Evolutionary conservation across 805 yeast species (phyloP), one percentile per base, ranked within the genome.

Genomic region (Yamadazyma scolyti): DNA sequence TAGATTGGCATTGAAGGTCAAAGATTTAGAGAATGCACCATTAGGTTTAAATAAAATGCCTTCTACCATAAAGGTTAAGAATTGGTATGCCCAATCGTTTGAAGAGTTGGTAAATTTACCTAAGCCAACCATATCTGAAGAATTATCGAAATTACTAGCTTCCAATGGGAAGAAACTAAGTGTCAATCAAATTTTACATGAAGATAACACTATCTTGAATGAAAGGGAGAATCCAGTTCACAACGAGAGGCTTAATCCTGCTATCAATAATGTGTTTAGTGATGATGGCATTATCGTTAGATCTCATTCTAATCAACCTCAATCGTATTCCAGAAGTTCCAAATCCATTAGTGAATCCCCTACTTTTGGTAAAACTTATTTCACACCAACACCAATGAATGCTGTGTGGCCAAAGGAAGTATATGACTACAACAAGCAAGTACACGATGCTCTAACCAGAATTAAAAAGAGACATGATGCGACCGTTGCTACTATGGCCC

Each of bases 21-120:
- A 82, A 50, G 96, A 87, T 48, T 64, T 88, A 37, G 94, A 87
- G 24, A 72, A 74, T 16, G 72, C 93, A 18, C 96, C 96, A 0
- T 68, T 78, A 44, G 88, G 86, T 0, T 66, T 88, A 33, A 72
- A 69, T 43, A 67, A 77, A 18, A 80, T 80, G 77, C 86, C 87
- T 1, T 77, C 87, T 3, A 85, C 89, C 29, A 63, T 73, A 30
- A 71, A 78, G 42, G 96, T 87, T 11, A 73, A 79, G 38, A 77
- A 86, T 51, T 88, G 96, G 96, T 88, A 87, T 53, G 89, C 89
- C 1, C 93, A 86, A 52, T 79, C 90, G 6, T 88, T 88, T 55
- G 88, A 86, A 46, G 90, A 87, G 50, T 69, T 87, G 43, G 76
- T 82, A n/a, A 54, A 68, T 9, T 57, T 88, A 25, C 74, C 77